Base-by-base conservation (phyloP, 768 basidiomycete genomes). In the Serendipita vermifera region DNA sequence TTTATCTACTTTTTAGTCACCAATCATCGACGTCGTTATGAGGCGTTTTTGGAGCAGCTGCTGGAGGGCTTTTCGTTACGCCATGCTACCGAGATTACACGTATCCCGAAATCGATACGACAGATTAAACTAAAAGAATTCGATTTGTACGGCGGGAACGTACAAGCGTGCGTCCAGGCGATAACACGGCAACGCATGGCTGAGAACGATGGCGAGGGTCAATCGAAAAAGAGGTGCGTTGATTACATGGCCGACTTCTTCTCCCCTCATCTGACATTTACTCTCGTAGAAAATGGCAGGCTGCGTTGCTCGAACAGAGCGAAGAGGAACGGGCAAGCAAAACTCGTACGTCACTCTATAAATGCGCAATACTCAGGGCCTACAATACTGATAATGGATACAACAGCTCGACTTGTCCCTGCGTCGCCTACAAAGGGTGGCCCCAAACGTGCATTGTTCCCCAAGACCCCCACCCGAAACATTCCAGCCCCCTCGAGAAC, bases 21-120 rank as follows among this genome's bases (percentile, higher is more conserved):
- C 11, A 43, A 43, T 22, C 41, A 43, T 22, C 41, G 41, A 11
- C 14, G 41, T 11, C 41, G 41, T 11, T 43, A 11, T 43, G 41
- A 43, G 41, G 41, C 41, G 15, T 43, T 43, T 43, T 24, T 43
- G 15, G 41, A 43, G 41, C 41, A 43, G 41, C 41, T 43, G 41
- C 41, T 43, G 14, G 41, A 43, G 41, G 41, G 41, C 2, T 43
- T 43, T 43, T 43, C 41, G 41, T 22, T 43, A 11, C 41, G 41
- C 11, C 41, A 43, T 24, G 41, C 14, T 13, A 43, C 24, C 14
- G 41, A 43, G 24, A 24, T 43, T 15, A 11, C 24, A 24, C 9
- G 41, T 11, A 43, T 43, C 24, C 41, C 41, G 20, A 43, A 43
- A 22, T 11, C 41, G 2, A 43, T 43, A 15, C 41, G 41, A 43